Evolutionary conservation across 1,139 yeast species (phyloP), one percentile per base, ranked within the genome.

Genomic region (Eremothecium cymbalariae): DNA sequence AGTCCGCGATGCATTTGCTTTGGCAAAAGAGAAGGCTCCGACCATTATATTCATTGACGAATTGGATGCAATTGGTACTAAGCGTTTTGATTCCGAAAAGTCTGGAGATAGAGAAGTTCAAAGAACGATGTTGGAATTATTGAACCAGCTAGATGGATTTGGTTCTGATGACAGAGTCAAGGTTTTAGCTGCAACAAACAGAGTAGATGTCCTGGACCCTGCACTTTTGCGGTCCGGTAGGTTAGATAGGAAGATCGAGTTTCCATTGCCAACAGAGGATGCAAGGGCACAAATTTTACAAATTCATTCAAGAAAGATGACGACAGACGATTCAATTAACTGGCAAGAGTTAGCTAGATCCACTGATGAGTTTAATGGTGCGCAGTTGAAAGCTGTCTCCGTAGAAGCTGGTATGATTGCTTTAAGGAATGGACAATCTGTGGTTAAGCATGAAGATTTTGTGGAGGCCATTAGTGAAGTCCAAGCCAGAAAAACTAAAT

Each of bases 401-500:
- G 98, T 90, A 15, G 99, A 90, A 62, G 98, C 98, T 2, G 99
- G 98, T 55, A 93, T 90, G 98, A 90, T 93, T 63, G 99, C 98
- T 1, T 71, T 93, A 55, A 77, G 98, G 63, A 85, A 85, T 52
- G 97, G 96, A 17, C 94, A 90, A 62, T 74, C 83, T 21, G 72
- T 80, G 46, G 88, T 93, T 40, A 83, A 84, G 51, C 99, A 93
- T 60, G 98, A 93, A 64, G 98, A 93, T 64, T 93, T 90, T 57
- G 95, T 93, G 14, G 98, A 93, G 57, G 99, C 95, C 40, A 86
- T 90, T 45, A 80, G 96, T 43, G 98, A 93, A 67, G 98, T 93
- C 25, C 98, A 90, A 65, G 95, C 97, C 36, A 77, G 98, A 67
- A 93, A 93, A 71, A 72, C 82, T 39, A 90, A 93, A 67, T 76